phyloP scores from a whole-genome alignment of 2,329 filamentous ascomycete genomes.

The Phialemonium atrogriseum region DNA sequence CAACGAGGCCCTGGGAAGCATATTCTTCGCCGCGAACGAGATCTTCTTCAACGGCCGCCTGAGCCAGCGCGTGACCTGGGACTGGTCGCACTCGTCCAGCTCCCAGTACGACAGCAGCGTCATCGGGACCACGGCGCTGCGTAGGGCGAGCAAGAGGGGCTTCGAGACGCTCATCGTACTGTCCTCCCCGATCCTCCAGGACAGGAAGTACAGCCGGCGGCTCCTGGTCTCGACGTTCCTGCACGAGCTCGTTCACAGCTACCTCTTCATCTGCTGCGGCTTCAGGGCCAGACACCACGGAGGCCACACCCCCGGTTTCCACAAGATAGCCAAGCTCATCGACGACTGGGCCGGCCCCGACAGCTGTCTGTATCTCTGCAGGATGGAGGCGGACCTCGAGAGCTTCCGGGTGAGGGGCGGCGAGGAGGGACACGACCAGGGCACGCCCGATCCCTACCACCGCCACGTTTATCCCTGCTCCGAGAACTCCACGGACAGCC shows the following conservation, averaged over 20 bases:
- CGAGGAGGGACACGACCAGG: not conserved
- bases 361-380: constrained; percentile 42
- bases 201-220: constrained; percentile 47
- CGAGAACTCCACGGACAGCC: too few species aligned
- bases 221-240: constrained; percentile 57
- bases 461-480: constrained; percentile 1
- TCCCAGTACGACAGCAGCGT: constrained; percentile 44
- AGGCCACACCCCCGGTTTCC: constrained; percentile 54
- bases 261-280: constrained; percentile 54
- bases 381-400: constrained; percentile 55
- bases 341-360: constrained; percentile 51
- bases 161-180: constrained; percentile 57
- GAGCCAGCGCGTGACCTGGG: constrained; percentile 50
- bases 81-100: constrained; percentile 47
- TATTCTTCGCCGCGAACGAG: constrained; percentile 53
- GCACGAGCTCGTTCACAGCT: constrained; percentile 61
- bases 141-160: constrained; percentile 37
- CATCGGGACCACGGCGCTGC: constrained; percentile 55
- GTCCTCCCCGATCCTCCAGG: constrained; percentile 49
- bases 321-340: constrained; percentile 49
- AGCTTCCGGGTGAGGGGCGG: constrained; percentile 31
- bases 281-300: constrained; percentile 46
- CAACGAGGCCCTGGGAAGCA: constrained; percentile 46
- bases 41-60: constrained; percentile 53
- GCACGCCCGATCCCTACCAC: not conserved